Conservation (phyloP, 2,329 filamentous ascomycete species). For the Ophiocordyceps camponoti-floridani region DNA sequence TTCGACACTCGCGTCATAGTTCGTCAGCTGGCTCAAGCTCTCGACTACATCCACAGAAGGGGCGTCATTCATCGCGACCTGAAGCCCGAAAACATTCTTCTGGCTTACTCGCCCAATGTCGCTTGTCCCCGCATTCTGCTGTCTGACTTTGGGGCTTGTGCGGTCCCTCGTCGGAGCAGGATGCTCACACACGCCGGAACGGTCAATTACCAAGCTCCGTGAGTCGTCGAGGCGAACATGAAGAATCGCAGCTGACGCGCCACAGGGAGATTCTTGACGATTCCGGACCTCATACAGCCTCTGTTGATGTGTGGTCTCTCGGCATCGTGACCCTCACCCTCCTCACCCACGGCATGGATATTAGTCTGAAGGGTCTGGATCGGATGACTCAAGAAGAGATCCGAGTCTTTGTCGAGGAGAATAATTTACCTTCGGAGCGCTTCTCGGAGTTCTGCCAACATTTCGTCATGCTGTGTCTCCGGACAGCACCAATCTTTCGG, state of each 20-base stretch:
- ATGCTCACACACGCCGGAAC: slow-evolving; percentile 29
- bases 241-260: slow-evolving; percentile 1
- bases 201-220: slow-evolving; percentile 30
- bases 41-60: slow-evolving; percentile 29
- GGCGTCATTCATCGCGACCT: slow-evolving; percentile 23
- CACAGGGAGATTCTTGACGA: slow-evolving; percentile 19
- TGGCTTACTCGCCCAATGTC: slow-evolving; percentile 24
- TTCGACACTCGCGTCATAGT: slow-evolving; percentile 25
- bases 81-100: slow-evolving; percentile 22
- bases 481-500: slow-evolving; percentile 8
- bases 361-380: slow-evolving; percentile 9
- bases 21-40: slow-evolving; percentile 25
- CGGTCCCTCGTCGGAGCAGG: slow-evolving; percentile 20
- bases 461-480: slow-evolving; percentile 16
- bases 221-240: slow-evolving; percentile 7
- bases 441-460: slow-evolving; percentile 9
- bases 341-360: slow-evolving; percentile 8
- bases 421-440: slow-evolving; percentile 3
- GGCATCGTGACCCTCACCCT: slow-evolving; percentile 25
- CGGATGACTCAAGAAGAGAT: slow-evolving; percentile 11
- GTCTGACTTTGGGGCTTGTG: slow-evolving; percentile 33
- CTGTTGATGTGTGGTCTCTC: slow-evolving; percentile 34
- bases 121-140: slow-evolving; percentile 27
- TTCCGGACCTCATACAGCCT: slow-evolving; percentile 12
- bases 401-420: slow-evolving; percentile 4